phyloP scores from a whole-genome alignment of 805 yeast genomes.

The Metschnikowia hibisci region DNA sequence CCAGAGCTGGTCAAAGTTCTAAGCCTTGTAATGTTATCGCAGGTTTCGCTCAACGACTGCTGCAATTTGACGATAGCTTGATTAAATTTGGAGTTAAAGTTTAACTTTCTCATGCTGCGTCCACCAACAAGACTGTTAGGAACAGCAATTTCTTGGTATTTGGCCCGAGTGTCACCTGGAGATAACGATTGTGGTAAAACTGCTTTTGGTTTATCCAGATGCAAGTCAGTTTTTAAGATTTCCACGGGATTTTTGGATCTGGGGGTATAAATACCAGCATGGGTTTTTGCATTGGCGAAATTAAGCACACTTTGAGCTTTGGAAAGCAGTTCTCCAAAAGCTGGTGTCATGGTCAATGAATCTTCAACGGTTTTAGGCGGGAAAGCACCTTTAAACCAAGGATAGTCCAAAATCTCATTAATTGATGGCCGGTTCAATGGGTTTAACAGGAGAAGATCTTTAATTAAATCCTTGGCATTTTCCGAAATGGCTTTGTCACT shows the following conservation, averaged over 20 bases:
- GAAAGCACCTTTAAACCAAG: constrained; percentile 85
- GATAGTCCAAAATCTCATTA: constrained; percentile 72
- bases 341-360: constrained; percentile 62
- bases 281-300: constrained; percentile 60
- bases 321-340: constrained; percentile 43
- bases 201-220: constrained; percentile 61
- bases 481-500: constrained; percentile 59
- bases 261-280: constrained; percentile 57
- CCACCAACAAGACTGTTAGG: constrained; percentile 25
- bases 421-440: constrained; percentile 81
- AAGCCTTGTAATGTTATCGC: constrained; percentile 39
- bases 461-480: constrained; percentile 71
- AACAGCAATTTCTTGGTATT: constrained; percentile 69
- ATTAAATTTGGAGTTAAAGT: constrained; percentile 36
- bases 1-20: constrained; percentile 30
- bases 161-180: constrained; percentile 85
- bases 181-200: constrained; percentile 86
- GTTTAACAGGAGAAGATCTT: constrained; percentile 67
- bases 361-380: constrained; percentile 65
- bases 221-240: constrained; percentile 63
- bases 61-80: constrained; percentile 38
- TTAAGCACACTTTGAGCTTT: constrained; percentile 62
- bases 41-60: constrained; percentile 34
- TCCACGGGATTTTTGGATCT: constrained; percentile 61
- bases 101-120: constrained; percentile 33